These are phyloP conservation scores for Zygotorulaspora chibaensis DNA, from an alignment of 805 yeast genomes.

Conservation along the genomic window DNA sequence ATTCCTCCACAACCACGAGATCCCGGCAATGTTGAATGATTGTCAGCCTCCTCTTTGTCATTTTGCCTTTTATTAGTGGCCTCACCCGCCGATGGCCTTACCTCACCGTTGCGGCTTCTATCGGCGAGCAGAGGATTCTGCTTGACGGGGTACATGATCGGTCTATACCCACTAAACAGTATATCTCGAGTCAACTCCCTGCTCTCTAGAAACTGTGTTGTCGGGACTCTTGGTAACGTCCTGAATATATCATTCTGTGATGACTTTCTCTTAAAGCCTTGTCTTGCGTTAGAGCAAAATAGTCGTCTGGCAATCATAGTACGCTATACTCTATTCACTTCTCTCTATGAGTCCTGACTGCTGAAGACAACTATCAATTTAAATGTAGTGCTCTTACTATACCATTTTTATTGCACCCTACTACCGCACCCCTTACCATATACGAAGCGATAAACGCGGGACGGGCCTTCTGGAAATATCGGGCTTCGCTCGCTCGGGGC, in stretches of 20 bases:
- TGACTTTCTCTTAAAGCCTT: conserved; percentile 9
- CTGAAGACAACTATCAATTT: not conserved
- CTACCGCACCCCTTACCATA: conserved; percentile 6
- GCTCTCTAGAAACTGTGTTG: conserved; percentile 30
- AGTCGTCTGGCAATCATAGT: conserved; percentile 7
- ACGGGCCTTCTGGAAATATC: too few relatives aligned
- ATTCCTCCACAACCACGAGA: conserved; percentile 32
- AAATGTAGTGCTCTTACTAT: not conserved
- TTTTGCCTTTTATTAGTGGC: not conserved
- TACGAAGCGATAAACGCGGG: too few relatives aligned
- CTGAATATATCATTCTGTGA: conserved; percentile 17
- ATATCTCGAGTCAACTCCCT: conserved; percentile 29
- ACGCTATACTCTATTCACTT: not conserved
- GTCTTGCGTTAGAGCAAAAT: conserved; percentile 7
- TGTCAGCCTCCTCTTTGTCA: not conserved
- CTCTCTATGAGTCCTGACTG: not conserved
- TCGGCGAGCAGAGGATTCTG: conserved; percentile 32
- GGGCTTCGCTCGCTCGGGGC: too few relatives aligned
- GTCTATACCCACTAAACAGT: conserved; percentile 33
- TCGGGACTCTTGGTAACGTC: conserved; percentile 32
- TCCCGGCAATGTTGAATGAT: conserved; percentile 18
- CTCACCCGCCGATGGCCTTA: conserved; percentile 3
- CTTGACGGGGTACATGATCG: conserved; percentile 31
- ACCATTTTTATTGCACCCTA: conserved; percentile 2
- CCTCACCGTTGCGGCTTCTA: conserved; percentile 11